Conservation (phyloP, 1,284 basidiomycete genomes). For the Agaricales sp. region DNA sequence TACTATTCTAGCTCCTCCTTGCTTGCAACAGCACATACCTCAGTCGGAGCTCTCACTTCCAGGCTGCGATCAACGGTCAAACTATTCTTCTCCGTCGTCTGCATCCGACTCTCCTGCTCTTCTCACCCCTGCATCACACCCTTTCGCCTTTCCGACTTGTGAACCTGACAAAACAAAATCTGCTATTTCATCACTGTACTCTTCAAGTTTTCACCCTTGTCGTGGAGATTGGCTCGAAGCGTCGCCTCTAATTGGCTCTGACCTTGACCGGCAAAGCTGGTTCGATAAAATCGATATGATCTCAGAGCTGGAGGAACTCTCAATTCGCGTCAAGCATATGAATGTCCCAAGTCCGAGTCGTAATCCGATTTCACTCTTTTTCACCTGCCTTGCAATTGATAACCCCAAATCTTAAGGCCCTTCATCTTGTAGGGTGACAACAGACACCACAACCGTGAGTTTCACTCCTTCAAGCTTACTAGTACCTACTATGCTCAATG, state of each 20-base stretch:
- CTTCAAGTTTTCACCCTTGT: neutral
- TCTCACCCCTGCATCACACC: neutral
- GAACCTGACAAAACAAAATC: conserved; percentile 56
- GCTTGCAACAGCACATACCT: neutral
- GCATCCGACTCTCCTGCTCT: neutral
- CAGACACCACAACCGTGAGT: neutral
- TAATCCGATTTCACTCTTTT: no score
- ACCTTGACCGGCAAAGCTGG: conserved; percentile 11
- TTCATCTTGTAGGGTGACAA: neutral
- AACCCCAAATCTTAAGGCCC: no score
- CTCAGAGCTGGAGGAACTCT: neutral
- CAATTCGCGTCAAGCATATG: neutral
- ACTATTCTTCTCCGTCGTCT: neutral
- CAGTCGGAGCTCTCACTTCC: neutral
- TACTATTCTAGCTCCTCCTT: neutral
- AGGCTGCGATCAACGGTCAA: neutral
- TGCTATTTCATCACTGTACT: neutral
- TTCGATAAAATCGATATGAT: conserved; percentile 45
- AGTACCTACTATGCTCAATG: neutral
- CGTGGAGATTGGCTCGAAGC: neutral
- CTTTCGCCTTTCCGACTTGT: conserved; percentile 16
- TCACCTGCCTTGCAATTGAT: no score
- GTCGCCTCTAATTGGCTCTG: neutral
- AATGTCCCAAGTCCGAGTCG: neutral
- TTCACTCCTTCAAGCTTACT: neutral